Evolutionary conservation across 305 asterid species (phyloP).

Genomic region (Coffea humblotiana): DNA sequence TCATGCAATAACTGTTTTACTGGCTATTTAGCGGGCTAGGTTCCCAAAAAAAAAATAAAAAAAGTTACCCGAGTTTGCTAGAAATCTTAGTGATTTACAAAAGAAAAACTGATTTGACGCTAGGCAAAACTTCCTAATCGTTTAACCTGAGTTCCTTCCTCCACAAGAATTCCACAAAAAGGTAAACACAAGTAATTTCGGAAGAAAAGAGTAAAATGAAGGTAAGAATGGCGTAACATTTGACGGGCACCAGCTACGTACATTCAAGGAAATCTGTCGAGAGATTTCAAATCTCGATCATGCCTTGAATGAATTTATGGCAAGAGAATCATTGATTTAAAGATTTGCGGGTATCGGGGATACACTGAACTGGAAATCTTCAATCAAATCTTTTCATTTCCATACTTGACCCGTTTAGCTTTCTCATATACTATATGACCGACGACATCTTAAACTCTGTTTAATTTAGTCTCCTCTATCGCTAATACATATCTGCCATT

Average conservation of each 20-base stretch:
- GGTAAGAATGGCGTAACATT: neutral
- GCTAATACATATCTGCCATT: neutral
- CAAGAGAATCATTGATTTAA: neutral
- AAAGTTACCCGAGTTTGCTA: neutral
- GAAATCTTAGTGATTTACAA: neutral
- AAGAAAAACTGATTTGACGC: too few species aligned
- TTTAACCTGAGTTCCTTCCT: neutral
- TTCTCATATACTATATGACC: neutral
- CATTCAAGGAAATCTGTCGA: neutral
- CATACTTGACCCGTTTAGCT: neutral
- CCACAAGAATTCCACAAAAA: neutral
- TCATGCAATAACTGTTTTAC: neutral
- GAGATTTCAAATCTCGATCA: neutral
- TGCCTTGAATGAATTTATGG: neutral
- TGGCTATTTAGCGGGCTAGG: too few species aligned
- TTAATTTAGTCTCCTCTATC: neutral
- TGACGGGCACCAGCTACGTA: neutral
- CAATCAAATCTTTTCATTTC: conserved; percentile 3
- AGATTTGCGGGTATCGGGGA: neutral
- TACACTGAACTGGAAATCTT: neutral
- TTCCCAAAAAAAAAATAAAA: too few species aligned
- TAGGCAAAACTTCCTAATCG: neutral
- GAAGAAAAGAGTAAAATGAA: neutral
- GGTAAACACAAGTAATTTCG: neutral
- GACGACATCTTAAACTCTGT: neutral